Percentiles rank a stretch among this genome's conserved stretches.
Evolutionary conservation across 2,329 filamentous ascomycete genomes (phyloP).

Genomic region (Myriosclerotinia curreyana): DNA sequence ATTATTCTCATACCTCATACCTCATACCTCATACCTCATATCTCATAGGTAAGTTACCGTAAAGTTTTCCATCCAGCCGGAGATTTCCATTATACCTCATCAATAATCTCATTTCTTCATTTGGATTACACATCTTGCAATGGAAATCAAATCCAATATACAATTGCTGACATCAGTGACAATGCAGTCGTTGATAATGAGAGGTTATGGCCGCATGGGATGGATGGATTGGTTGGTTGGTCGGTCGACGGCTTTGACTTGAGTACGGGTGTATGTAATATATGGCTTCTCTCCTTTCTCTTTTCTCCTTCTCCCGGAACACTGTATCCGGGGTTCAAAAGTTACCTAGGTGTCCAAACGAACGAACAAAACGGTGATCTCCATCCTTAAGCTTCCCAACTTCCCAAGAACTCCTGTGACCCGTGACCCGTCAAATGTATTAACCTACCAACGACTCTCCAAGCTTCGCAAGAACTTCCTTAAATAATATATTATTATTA

Average conservation of each 20-base stretch:
- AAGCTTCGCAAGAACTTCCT: no score
- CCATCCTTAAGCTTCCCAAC: neutral
- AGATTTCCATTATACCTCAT: neutral
- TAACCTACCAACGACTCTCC: no score
- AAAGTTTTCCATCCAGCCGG: no score
- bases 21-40: no score
- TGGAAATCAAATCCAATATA: neutral
- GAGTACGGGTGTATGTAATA: no score
- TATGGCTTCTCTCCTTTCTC: no score
- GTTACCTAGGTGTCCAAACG: neutral
- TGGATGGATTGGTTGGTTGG: neutral
- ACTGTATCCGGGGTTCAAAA: neutral
- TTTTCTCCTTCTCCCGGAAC: no score
- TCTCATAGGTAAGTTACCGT: no score
- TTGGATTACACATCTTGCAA: neutral
- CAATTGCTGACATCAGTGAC: neutral
- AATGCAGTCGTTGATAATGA: neutral
- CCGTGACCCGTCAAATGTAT: no score
- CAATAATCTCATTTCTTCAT: neutral
- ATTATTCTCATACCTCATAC: no score
- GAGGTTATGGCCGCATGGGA: no score
- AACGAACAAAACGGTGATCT: neutral
- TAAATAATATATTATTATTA: neutral
- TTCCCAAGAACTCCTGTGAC: neutral
- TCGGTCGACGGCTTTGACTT: no score